Evolutionary conservation across 2,329 filamentous ascomycete species (phyloP).

Genomic region (Fusarium sp.): DNA sequence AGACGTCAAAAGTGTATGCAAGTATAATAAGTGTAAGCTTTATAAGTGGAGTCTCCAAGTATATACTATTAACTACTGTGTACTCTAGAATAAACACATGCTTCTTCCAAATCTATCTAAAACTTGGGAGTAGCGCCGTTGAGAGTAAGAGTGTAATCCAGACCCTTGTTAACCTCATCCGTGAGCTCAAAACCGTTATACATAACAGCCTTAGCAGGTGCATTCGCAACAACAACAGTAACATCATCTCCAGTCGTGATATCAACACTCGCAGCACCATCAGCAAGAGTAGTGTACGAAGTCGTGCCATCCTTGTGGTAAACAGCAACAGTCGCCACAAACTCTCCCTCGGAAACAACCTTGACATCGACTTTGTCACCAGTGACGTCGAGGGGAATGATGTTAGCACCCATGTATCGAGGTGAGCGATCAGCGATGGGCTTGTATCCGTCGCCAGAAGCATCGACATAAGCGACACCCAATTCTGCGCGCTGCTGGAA

Average conservation of each 20-base stretch:
- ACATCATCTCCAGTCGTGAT: conserved; percentile 57
- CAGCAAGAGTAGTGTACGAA: conserved; percentile 53
- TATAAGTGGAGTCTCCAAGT: too few relatives aligned
- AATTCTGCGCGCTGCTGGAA: conserved; percentile 50
- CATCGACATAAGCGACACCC: conserved; percentile 58
- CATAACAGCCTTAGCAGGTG: conserved; percentile 55
- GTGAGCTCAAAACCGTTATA: conserved; percentile 58
- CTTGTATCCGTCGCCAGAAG: conserved; percentile 53
- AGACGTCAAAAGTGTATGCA: too few relatives aligned
- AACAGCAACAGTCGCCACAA: conserved; percentile 57
- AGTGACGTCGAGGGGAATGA: conserved; percentile 56
- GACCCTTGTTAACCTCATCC: conserved; percentile 51
- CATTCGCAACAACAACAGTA: conserved; percentile 61
- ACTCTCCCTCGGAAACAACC: conserved; percentile 52
- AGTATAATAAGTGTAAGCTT: too few relatives aligned
- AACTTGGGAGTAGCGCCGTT: conserved; percentile 47
- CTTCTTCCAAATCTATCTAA: too few relatives aligned
- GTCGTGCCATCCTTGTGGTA: conserved; percentile 44
- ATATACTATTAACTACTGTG: too few relatives aligned
- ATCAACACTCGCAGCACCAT: conserved; percentile 50
- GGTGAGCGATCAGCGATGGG: conserved; percentile 57
- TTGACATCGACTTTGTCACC: conserved; percentile 48
- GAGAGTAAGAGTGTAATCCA: conserved; percentile 54
- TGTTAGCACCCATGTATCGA: conserved; percentile 63
- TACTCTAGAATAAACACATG: not conserved